phyloP scores from a whole-genome alignment of 768 basidiomycete species.

The Lyophyllum atratum region DNA sequence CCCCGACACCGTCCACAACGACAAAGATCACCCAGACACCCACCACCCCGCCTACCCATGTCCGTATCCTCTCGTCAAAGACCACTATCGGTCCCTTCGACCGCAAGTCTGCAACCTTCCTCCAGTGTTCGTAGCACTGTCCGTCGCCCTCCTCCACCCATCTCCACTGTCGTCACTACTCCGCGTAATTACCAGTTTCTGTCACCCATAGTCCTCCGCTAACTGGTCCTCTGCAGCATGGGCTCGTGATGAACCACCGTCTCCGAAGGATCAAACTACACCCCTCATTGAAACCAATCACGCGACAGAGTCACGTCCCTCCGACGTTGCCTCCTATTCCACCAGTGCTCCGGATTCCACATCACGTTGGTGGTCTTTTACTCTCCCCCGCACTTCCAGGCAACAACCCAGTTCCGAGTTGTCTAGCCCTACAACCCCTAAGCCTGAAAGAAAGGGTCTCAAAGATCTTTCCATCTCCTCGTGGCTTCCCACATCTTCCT shows the following conservation, averaged over 20 bases:
- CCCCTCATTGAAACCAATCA: slow-evolving; percentile 28
- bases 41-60: slow-evolving; percentile 16
- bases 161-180: slow-evolving; percentile 60
- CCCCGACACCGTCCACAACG: neutral
- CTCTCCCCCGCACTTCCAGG: slow-evolving; percentile 49
- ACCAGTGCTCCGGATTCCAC: slow-evolving; percentile 43
- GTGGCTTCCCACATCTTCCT: slow-evolving; percentile 49
- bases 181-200: slow-evolving; percentile 55
- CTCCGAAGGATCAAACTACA: slow-evolving; percentile 51
- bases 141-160: slow-evolving; percentile 39
- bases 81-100: slow-evolving; percentile 35
- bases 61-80: slow-evolving; percentile 34
- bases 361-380: slow-evolving; percentile 79
- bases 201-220: slow-evolving; percentile 7
- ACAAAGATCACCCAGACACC: neutral
- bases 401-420: slow-evolving; percentile 24
- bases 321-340: slow-evolving; percentile 55
- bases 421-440: slow-evolving; percentile 22
- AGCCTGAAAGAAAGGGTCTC: slow-evolving; percentile 37
- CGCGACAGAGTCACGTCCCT: slow-evolving; percentile 42
- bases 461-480: slow-evolving; percentile 52
- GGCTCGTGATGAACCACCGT: slow-evolving; percentile 83
- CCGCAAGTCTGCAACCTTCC: slow-evolving; percentile 32
- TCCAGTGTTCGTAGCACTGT: slow-evolving; percentile 31
- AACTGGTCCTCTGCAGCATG: slow-evolving; percentile 53